Base-by-base conservation (phyloP, 495 filamentous ascomycete genomes). In the Talaromyces adpressus region DNA sequence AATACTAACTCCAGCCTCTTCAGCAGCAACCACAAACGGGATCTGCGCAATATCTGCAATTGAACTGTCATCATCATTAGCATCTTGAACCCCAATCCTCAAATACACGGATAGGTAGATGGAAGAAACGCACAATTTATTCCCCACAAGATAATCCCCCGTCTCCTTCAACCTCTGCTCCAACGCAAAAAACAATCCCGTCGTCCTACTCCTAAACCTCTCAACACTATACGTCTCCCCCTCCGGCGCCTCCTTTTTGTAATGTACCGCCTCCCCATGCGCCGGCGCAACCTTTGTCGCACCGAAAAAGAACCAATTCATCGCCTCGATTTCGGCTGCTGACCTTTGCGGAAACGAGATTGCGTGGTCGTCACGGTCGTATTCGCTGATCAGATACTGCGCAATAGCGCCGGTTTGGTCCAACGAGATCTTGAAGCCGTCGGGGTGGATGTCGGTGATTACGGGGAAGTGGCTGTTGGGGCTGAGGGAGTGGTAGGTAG, bases 21-120 rank as follows among this genome's bases (percentile, higher is more conserved):
- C 20, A 34, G 62, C 36, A 56, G 62, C 65, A 79, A 77, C 79
- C 77, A 82, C 56, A 62, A 64, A 45, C 29, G 53, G 53, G 4
- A 56, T 56, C 12, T 56, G 53, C 5, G 53, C 53, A 56, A 56
- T 56, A 22, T 56, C 53, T 30, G 23, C 53, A 27, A 56, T 18
- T 6, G 53, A 56, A 16, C 53, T 56, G 29, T 22, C 2, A 6
- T 8, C n/a, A 56, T 16, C 22, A 7, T 56, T 27, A 56, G 53
- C 22, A 12, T 3, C n/a, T n/a, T n/a, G n/a, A n/a, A n/a, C 25
- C 14, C 12, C 2, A 14, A 56, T 2, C 8, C 2, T 2, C 11
- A 36, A 14, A 14, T 1, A 12, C 1, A 36, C 34, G 2, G 34
- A 36, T 14, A n/a, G 3, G n/a, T n/a, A n/a, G n/a, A n/a, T n/a